phyloP scores from a whole-genome alignment of 2,329 filamentous ascomycete species.

The Raffaelea arxii region DNA sequence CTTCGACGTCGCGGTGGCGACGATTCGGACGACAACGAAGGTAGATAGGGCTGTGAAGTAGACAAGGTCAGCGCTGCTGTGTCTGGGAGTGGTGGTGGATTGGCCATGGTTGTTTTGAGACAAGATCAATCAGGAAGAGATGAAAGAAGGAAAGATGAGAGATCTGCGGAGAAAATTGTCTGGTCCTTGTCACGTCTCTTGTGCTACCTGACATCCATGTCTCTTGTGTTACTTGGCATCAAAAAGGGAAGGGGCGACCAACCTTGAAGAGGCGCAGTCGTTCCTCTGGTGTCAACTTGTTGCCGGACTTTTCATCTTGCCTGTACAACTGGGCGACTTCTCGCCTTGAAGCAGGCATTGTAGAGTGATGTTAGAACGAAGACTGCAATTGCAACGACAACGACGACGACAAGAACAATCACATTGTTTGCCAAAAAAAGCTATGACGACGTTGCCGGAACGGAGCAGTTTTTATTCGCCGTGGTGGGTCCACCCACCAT shows the following conservation, averaged over 20 bases:
- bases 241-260: conserved; percentile 8
- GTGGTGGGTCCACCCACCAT: conserved; percentile 1
- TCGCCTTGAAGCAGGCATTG: conserved; percentile 26
- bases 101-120: too few relatives aligned
- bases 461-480: not conserved
- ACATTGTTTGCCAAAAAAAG: not conserved
- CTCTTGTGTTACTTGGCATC: too few relatives aligned
- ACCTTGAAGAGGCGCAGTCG: conserved; percentile 36
- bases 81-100: too few relatives aligned
- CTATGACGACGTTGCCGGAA: not conserved
- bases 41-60: not conserved
- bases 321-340: conserved; percentile 31
- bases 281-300: conserved; percentile 31
- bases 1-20: not conserved
- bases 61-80: too few relatives aligned
- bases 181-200: too few relatives aligned
- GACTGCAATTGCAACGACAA: not conserved
- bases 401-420: too few relatives aligned
- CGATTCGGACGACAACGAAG: not conserved
- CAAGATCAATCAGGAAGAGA: too few relatives aligned
- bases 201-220: too few relatives aligned
- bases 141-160: too few relatives aligned
- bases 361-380: conserved; percentile 2
- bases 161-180: too few relatives aligned
- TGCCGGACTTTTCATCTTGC: conserved; percentile 31